Evolutionary conservation across 31 red algal genomes (phyloP).

Genomic region (Odonthalia washingtoniensis): DNA sequence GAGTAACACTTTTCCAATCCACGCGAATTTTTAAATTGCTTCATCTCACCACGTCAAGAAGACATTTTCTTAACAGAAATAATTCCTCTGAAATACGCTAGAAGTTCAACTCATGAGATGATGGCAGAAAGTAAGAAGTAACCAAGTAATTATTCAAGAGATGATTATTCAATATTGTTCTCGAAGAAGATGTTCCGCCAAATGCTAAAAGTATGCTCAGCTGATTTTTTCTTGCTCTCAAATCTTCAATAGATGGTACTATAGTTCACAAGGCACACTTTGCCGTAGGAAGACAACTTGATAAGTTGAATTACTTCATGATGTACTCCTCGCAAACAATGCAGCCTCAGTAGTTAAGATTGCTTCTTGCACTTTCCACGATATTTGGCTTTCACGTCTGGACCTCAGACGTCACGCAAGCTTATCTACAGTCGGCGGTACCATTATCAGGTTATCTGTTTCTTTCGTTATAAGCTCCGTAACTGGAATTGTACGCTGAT

Average conservation of each 20-base stretch:
- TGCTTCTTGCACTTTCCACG: conserved; percentile 27
- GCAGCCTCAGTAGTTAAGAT: conserved; percentile 36
- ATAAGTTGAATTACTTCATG: no score
- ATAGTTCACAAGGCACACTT: neutral
- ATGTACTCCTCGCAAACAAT: no score
- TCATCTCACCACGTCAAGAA: neutral
- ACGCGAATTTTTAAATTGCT: neutral
- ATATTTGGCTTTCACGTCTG: conserved; percentile 36
- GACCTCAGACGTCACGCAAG: no score
- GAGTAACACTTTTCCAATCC: no score
- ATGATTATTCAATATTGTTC: no score
- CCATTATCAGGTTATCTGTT: conserved; percentile 28
- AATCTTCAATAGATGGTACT: conserved; percentile 33
- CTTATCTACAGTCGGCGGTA: no score
- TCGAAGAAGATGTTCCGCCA: conserved; percentile 43
- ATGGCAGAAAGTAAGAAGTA: conserved; percentile 3
- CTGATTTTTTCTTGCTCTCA: conserved; percentile 42
- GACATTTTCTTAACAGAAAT: conserved; percentile 42
- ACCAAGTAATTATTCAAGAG: conserved; percentile 28
- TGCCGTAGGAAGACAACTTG: conserved; percentile 20
- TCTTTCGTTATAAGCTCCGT: conserved; percentile 24
- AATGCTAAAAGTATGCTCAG: conserved; percentile 47
- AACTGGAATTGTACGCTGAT: conserved; percentile 40
- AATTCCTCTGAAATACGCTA: conserved; percentile 26
- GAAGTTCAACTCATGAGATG: conserved; percentile 1